These are phyloP conservation scores for Lactarius quietus DNA, from an alignment of 768 basidiomycete genomes.

Conservation along the genomic window DNA sequence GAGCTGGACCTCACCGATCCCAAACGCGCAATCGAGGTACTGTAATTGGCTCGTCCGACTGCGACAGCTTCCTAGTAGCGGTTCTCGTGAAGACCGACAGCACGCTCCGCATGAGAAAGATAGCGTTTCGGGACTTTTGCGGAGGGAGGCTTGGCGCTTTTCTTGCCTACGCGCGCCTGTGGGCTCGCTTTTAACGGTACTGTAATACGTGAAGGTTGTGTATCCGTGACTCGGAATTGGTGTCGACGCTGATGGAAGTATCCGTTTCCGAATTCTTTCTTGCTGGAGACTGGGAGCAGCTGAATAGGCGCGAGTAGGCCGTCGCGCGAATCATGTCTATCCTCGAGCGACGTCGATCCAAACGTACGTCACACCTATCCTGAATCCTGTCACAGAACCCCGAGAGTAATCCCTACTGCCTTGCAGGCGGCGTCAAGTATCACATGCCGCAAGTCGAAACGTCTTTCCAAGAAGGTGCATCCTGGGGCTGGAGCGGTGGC, in stretches of 20 bases:
- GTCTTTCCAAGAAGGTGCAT: slow-evolving; percentile 45
- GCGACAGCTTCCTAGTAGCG: slow-evolving; percentile 79
- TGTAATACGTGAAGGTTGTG: too few relatives aligned
- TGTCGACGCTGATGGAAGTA: slow-evolving; percentile 29
- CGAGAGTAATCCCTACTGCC: slow-evolving; percentile 76
- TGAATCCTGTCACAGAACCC: slow-evolving; percentile 73
- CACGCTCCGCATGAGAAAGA: slow-evolving; percentile 88
- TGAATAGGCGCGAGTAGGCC: slow-evolving; percentile 91
- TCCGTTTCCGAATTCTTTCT: slow-evolving; percentile 92
- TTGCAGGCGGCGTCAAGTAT: slow-evolving; percentile 85
- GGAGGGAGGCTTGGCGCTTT: slow-evolving; percentile 89
- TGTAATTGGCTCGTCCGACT: slow-evolving; percentile 76
- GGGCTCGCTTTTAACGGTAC: slow-evolving; percentile 97
- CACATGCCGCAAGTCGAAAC: slow-evolving; percentile 87
- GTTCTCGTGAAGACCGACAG: slow-evolving; percentile 75
- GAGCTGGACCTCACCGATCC: slow-evolving; percentile 69
- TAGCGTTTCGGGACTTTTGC: slow-evolving; percentile 88
- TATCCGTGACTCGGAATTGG: too few relatives aligned
- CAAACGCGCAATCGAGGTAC: slow-evolving; percentile 56
- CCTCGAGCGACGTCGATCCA: slow-evolving; percentile 71
- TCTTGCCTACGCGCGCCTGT: slow-evolving; percentile 91
- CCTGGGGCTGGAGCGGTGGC: too few relatives aligned
- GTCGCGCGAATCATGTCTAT: slow-evolving; percentile 90
- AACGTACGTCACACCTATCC: slow-evolving; percentile 55
- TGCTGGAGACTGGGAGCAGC: slow-evolving; percentile 85